Conservation (phyloP, 2,329 filamentous ascomycete species). For the Fusarium sarcochroum region DNA sequence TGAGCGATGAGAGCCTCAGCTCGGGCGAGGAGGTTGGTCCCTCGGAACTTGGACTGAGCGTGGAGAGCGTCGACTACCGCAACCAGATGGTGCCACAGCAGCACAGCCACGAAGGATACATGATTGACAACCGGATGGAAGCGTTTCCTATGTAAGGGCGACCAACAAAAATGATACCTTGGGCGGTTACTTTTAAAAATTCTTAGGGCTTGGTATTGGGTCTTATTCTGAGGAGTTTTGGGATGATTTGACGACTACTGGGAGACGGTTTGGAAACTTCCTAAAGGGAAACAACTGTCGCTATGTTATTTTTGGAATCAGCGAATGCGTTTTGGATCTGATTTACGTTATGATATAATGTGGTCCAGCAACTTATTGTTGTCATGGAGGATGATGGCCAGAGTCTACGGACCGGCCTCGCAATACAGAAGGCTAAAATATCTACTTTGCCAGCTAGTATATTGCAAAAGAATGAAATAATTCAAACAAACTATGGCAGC, state of each 20-base stretch:
- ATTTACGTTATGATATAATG: constrained; percentile 22
- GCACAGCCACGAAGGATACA: constrained; percentile 42
- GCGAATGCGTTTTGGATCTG: constrained; percentile 27
- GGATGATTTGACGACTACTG: constrained; percentile 32
- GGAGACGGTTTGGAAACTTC: neutral
- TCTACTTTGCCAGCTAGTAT: constrained; percentile 17
- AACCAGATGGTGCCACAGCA: constrained; percentile 47
- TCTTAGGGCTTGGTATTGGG: constrained; percentile 14
- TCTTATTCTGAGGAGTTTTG: constrained; percentile 33
- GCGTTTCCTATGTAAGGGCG: constrained; percentile 42
- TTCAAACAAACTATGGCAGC: neutral
- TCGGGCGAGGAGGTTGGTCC: constrained; percentile 66
- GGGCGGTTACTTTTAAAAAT: constrained; percentile 30
- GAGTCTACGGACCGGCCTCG: constrained; percentile 20
- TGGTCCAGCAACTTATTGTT: constrained; percentile 14
- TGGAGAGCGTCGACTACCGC: constrained; percentile 54
- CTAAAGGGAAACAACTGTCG: constrained; percentile 22
- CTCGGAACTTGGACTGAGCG: constrained; percentile 61
- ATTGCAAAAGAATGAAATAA: constrained; percentile 13
- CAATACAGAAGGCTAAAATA: constrained; percentile 13
- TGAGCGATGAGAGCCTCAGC: constrained; percentile 71
- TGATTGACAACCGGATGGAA: constrained; percentile 46
- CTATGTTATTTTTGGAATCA: constrained; percentile 11
- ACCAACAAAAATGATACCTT: constrained; percentile 40
- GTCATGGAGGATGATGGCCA: constrained; percentile 14